These are phyloP conservation scores for Neurospora tetraspora DNA, from an alignment of 495 filamentous ascomycete species.

Conservation along the genomic window DNA sequence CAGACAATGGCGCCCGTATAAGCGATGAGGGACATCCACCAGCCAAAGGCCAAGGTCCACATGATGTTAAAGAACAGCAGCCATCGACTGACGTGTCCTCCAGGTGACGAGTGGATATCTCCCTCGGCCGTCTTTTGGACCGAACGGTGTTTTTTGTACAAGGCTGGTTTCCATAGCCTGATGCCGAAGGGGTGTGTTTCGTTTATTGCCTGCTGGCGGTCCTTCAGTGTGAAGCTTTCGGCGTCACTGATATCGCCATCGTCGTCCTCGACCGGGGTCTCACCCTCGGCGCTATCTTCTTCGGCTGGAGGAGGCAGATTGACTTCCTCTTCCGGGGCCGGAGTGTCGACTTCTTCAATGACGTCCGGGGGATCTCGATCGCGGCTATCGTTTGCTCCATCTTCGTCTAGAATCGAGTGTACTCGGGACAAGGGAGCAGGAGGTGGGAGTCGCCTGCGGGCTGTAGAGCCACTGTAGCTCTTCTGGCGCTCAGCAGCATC, in stretches of 20 bases:
- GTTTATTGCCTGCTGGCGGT: slow-evolving; percentile 96
- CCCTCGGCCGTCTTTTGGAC: slow-evolving; percentile 94
- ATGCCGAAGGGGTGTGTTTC: slow-evolving; percentile 98
- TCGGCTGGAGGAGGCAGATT: slow-evolving; percentile 15
- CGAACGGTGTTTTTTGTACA: slow-evolving; percentile 96
- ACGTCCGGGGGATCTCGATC: slow-evolving; percentile 9
- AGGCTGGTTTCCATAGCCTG: slow-evolving; percentile 93
- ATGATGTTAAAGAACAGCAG: slow-evolving; percentile 77
- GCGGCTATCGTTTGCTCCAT: slow-evolving; percentile 38
- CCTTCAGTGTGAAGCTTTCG: slow-evolving; percentile 78
- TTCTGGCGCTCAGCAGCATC: slow-evolving; percentile 34
- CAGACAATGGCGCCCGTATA: slow-evolving; percentile 63
- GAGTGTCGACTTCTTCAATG: slow-evolving; percentile 14
- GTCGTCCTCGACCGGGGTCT: slow-evolving; percentile 42
- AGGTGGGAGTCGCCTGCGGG: slow-evolving; percentile 56
- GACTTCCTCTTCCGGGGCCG: slow-evolving; percentile 12
- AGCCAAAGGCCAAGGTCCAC: slow-evolving; percentile 90
- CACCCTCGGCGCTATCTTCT: slow-evolving; percentile 21
- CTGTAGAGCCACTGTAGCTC: slow-evolving; percentile 48
- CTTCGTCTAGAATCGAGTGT: slow-evolving; percentile 38
- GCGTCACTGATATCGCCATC: slow-evolving; percentile 61
- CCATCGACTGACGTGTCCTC: slow-evolving; percentile 73
- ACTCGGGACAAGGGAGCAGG: slow-evolving; percentile 51
- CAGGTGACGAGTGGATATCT: slow-evolving; percentile 93
- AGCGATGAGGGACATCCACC: slow-evolving; percentile 85